phyloP scores from a whole-genome alignment of 148 eudicot species.

The Limonium bicolor region DNA sequence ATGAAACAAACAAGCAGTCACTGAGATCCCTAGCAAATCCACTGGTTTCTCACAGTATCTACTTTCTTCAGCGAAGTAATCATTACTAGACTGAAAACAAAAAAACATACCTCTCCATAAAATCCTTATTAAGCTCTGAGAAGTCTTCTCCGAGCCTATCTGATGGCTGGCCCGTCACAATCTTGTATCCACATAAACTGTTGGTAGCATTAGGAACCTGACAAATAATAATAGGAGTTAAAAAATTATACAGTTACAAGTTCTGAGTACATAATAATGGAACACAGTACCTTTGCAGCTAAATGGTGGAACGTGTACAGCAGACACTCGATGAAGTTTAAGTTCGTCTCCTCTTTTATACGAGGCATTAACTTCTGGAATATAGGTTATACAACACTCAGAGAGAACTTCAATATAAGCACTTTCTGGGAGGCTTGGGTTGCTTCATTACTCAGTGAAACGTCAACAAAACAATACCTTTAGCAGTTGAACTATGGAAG shows the following conservation, averaged over 20 bases:
- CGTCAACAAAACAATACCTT: slow-evolving; percentile 29
- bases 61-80: too few relatives aligned
- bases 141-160: slow-evolving; percentile 94
- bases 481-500: slow-evolving; percentile 65
- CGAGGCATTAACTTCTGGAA: slow-evolving; percentile 78
- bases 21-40: too few relatives aligned
- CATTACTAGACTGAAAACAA: too few relatives aligned
- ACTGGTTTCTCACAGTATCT: too few relatives aligned
- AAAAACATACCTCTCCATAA: slow-evolving; percentile 60
- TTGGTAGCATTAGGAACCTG: slow-evolving; percentile 84
- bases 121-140: slow-evolving; percentile 58
- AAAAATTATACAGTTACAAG: too few relatives aligned
- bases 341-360: slow-evolving; percentile 74
- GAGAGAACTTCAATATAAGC: background rate
- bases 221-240: background rate
- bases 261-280: too few relatives aligned
- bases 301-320: slow-evolving; percentile 74
- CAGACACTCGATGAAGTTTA: slow-evolving; percentile 67
- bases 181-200: slow-evolving; percentile 77
- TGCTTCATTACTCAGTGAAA: background rate
- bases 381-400: background rate
- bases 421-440: background rate
- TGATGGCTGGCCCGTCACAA: slow-evolving; percentile 88
- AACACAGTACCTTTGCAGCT: slow-evolving; percentile 50
- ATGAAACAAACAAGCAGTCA: too few relatives aligned